A percentile compares a stretch with the other conserved stretches of the same genome.
phyloP scores from a whole-genome alignment of 352 stramenopile genomes.

The Globisporangium orthogonon region DNA sequence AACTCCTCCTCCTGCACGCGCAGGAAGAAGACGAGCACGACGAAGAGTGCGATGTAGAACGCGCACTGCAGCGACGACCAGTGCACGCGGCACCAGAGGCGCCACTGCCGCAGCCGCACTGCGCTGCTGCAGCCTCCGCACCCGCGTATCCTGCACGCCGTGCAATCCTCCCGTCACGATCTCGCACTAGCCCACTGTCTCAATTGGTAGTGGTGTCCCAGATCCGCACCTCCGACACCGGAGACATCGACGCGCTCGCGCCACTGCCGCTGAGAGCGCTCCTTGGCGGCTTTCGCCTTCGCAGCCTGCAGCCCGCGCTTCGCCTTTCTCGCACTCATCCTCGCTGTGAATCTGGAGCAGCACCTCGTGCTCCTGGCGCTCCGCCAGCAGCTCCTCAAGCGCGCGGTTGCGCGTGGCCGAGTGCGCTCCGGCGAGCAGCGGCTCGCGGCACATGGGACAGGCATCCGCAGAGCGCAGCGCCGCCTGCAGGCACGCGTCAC shows the following conservation, averaged over 20 bases:
- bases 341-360: slow-evolving; percentile 14
- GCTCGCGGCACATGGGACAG: slow-evolving; percentile 51
- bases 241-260: not conserved
- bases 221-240: not conserved
- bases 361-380: slow-evolving; percentile 14
- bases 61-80: slow-evolving; percentile 47
- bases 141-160: slow-evolving; percentile 1
- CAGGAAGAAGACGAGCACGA: slow-evolving; percentile 55
- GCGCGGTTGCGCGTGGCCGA: slow-evolving; percentile 46
- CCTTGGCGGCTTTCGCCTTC: not conserved
- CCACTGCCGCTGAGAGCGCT: not conserved
- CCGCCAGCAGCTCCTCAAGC: slow-evolving; percentile 28
- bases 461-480: slow-evolving; percentile 32
- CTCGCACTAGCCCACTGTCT: too few relatives aligned
- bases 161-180: too few relatives aligned
- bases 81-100: slow-evolving; percentile 48
- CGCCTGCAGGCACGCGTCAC: slow-evolving; percentile 36
- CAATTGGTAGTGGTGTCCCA: too few relatives aligned
- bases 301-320: not conserved
- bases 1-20: slow-evolving; percentile 57
- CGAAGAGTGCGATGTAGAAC: slow-evolving; percentile 59
- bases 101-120: slow-evolving; percentile 25
- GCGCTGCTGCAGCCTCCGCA: not conserved
- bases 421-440: slow-evolving; percentile 35
- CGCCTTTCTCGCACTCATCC: not conserved